These are phyloP conservation scores for Colletotrichum sojae DNA, from an alignment of 2,329 filamentous ascomycete species.

Conservation along the genomic window DNA sequence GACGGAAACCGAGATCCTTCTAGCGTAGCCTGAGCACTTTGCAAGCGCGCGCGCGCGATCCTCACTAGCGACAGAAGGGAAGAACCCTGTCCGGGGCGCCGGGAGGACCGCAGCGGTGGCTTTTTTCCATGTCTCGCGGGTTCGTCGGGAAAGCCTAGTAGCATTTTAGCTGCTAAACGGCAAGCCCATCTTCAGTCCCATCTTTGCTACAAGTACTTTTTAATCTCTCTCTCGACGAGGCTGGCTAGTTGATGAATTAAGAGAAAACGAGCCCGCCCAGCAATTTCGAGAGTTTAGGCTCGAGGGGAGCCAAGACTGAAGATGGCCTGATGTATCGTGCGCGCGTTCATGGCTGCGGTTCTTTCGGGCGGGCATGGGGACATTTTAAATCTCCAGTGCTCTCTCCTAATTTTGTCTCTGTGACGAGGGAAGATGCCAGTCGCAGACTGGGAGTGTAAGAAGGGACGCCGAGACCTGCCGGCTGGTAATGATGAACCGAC, in stretches of 20 bases:
- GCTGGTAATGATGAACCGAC: too few relatives aligned
- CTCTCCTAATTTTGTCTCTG: too few relatives aligned
- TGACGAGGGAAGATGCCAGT: too few relatives aligned
- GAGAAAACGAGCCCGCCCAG: background rate
- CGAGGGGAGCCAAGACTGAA: constrained; percentile 10
- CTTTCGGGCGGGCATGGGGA: too few relatives aligned
- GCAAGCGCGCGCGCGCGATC: background rate
- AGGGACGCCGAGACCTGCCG: too few relatives aligned
- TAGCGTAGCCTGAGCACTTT: constrained; percentile 11
- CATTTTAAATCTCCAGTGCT: too few relatives aligned
- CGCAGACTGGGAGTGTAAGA: too few relatives aligned
- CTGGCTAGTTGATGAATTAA: constrained; percentile 17
- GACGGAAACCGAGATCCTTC: constrained; percentile 21
- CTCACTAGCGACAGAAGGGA: background rate
- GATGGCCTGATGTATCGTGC: constrained; percentile 19
- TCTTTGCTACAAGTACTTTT: background rate
- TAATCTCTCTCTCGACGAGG: constrained; percentile 8
- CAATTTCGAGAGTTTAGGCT: constrained; percentile 12
- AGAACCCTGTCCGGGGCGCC: constrained; percentile 26
- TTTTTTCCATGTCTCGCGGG: constrained; percentile 24
- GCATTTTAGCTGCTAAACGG: background rate
- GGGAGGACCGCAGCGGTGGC: constrained; percentile 32
- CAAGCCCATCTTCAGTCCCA: background rate
- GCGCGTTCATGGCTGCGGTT: background rate
- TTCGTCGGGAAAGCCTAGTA: constrained; percentile 34